Conservation (phyloP, 176 grass and related monocot species). For the Stipa capillata region DNA sequence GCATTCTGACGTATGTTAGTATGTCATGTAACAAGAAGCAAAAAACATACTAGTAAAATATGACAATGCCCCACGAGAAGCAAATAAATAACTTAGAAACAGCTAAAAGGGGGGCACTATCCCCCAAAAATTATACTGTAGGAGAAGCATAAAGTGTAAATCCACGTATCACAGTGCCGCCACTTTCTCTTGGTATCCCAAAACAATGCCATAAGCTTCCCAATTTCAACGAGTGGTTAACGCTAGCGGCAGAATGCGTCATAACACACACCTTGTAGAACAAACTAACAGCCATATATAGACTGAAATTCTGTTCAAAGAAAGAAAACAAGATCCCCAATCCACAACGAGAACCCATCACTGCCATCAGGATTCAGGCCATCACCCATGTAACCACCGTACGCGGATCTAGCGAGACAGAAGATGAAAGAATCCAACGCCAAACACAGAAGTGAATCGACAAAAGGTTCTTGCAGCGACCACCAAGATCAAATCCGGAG, state of each 20-base stretch:
- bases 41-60: neutral
- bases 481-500: neutral
- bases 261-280: neutral
- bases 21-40: neutral
- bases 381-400: neutral
- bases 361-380: neutral
- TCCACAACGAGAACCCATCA: neutral
- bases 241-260: neutral
- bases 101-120: neutral
- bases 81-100: neutral
- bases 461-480: neutral
- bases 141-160: neutral
- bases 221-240: neutral
- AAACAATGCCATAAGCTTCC: conserved; percentile 6
- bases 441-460: neutral
- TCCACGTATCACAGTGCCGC: neutral
- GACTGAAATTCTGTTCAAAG: neutral
- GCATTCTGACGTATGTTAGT: neutral
- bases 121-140: neutral
- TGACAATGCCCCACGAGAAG: neutral
- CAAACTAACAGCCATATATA: neutral
- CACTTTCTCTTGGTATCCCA: neutral
- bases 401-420: neutral
- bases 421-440: neutral
- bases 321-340: neutral